Evolutionary conservation across 169 alveolate genomes (phyloP).

Genomic region (Eimeria acervulina): DNA sequence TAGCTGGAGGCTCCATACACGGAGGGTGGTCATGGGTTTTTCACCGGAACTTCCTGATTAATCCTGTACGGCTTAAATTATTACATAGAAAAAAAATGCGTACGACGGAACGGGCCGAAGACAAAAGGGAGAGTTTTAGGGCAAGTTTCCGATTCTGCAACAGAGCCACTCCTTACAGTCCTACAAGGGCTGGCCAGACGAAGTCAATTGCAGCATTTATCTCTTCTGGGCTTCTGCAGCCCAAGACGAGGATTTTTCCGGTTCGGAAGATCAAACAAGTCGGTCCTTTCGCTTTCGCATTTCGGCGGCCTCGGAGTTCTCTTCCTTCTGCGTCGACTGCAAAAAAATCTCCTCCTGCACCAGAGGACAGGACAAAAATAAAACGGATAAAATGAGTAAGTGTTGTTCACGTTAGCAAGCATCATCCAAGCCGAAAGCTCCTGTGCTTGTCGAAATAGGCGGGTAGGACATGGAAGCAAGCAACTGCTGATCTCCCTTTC

Average conservation of each 20-base stretch:
- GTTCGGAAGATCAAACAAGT: conserved; percentile 76
- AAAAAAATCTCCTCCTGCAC: conserved; percentile 71
- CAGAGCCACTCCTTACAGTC: background rate
- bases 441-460: too few species aligned
- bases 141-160: too few species aligned
- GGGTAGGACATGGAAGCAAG: too few species aligned
- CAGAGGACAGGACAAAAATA: background rate
- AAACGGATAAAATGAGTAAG: too few species aligned
- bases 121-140: too few species aligned
- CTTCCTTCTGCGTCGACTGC: conserved; percentile 43
- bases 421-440: too few species aligned
- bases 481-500: background rate
- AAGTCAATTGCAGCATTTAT: conserved; percentile 63
- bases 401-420: too few species aligned
- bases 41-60: background rate
- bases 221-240: conserved; percentile 79
- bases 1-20: background rate
- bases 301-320: conserved; percentile 13
- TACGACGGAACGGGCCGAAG: too few species aligned
- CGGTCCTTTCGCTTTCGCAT: conserved; percentile 46
- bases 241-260: conserved; percentile 75
- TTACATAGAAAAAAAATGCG: background rate
- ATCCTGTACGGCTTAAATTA: background rate
- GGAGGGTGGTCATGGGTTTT: background rate
- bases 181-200: conserved; percentile 76